Evolutionary conservation across 139 green algal genomes (phyloP).

Genomic region (Edaphochlamys debaryana): DNA sequence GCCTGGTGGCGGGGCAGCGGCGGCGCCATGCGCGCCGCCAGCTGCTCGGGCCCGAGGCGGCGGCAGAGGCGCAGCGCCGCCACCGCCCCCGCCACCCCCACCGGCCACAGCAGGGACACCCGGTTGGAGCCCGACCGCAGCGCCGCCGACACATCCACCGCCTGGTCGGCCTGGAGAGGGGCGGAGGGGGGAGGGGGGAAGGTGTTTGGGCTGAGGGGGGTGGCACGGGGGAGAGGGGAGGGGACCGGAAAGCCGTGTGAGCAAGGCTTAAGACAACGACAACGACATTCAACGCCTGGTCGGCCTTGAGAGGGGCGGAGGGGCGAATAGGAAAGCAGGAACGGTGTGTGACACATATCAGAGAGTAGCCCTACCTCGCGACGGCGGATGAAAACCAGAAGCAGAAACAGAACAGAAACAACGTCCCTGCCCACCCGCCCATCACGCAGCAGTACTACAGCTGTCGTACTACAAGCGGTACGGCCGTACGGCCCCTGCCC

Average conservation of each 20-base stretch:
- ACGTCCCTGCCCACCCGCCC: not conserved
- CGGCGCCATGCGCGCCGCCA: constrained; percentile 11
- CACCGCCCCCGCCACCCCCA: constrained; percentile 23
- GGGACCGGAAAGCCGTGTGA: not conserved
- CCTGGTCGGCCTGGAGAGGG: not conserved
- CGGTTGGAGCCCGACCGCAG: constrained; percentile 14
- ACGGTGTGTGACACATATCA: too few species aligned
- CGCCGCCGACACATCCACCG: not conserved
- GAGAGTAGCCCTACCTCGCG: too few species aligned
- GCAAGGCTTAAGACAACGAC: not conserved
- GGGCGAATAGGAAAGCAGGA: not conserved
- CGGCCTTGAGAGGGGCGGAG: not conserved
- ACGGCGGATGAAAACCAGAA: too few species aligned
- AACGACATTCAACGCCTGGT: constrained; percentile 16
- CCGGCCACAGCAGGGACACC: constrained; percentile 26
- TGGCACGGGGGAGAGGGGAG: not conserved
- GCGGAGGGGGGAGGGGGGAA: not conserved
- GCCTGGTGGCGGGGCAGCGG: constrained; percentile 13
- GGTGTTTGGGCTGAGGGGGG: not conserved
- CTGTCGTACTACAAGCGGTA: too few species aligned
- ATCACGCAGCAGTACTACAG: too few species aligned
- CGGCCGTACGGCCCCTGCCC: too few species aligned
- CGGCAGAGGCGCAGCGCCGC: constrained; percentile 24
- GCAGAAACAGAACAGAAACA: too few species aligned
- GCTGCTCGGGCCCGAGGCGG: not conserved